Conservation (phyloP, 1,284 basidiomycete species). For the Tilletia walkeri region DNA sequence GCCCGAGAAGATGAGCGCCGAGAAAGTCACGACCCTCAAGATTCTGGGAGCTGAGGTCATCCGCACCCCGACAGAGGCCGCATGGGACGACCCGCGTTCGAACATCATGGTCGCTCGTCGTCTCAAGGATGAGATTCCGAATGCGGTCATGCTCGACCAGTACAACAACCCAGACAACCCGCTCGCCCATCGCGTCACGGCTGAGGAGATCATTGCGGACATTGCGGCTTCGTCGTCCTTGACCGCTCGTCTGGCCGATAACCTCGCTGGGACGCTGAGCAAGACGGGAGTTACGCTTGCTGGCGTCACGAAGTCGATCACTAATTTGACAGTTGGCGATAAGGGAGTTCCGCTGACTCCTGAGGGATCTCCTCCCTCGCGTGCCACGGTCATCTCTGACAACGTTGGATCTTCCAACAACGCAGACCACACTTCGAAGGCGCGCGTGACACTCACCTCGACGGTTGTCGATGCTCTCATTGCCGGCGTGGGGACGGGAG, state of each 20-base stretch:
- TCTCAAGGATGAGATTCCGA: constrained; percentile 74
- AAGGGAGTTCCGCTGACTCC: constrained; percentile 23
- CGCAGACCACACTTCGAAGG: constrained; percentile 52
- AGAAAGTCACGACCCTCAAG: constrained; percentile 88
- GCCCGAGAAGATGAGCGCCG: constrained; percentile 93
- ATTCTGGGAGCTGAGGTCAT: constrained; percentile 91
- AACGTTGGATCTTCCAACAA: not conserved
- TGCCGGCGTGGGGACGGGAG: constrained; percentile 91
- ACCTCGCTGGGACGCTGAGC: constrained; percentile 57
- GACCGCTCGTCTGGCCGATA: constrained; percentile 29
- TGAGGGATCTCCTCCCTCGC: constrained; percentile 53
- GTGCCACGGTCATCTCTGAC: constrained; percentile 29
- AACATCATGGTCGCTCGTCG: constrained; percentile 84
- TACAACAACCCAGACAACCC: constrained; percentile 67
- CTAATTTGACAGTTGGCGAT: constrained; percentile 16
- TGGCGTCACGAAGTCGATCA: not conserved
- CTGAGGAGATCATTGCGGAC: constrained; percentile 66
- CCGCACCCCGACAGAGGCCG: constrained; percentile 86
- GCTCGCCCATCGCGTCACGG: constrained; percentile 42
- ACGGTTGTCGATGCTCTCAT: constrained; percentile 72
- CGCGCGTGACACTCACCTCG: constrained; percentile 24
- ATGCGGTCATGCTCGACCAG: constrained; percentile 88
- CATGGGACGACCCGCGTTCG: constrained; percentile 78
- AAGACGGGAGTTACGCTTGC: not conserved
- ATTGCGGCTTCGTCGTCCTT: constrained; percentile 59